Percentiles rank a stretch among this genome's conserved stretches.
phyloP scores from a whole-genome alignment of 1,139 yeast genomes.

The Geotrichum cucujoidarum region DNA sequence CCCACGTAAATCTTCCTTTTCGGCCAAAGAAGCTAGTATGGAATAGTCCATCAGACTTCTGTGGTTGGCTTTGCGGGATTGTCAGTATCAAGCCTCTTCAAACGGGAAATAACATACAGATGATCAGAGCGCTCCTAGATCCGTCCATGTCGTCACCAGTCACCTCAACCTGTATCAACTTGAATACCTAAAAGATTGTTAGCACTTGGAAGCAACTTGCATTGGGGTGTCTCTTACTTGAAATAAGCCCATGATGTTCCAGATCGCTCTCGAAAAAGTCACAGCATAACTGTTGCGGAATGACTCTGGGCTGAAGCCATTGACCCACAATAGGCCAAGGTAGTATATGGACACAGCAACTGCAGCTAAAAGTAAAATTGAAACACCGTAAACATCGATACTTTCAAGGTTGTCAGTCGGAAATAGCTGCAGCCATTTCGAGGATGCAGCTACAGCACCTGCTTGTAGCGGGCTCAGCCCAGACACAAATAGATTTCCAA shows the following conservation, averaged over 20 bases:
- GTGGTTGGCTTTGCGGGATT: constrained; percentile 46
- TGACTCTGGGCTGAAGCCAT: background rate
- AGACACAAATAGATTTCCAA: background rate
- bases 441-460: background rate
- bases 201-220: background rate
- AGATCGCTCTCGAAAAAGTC: background rate
- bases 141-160: constrained; percentile 19
- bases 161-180: constrained; percentile 12
- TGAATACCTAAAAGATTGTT: constrained; percentile 8
- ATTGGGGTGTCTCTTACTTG: background rate
- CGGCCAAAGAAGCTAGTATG: constrained; percentile 46
- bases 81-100: background rate
- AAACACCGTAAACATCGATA: background rate
- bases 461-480: background rate
- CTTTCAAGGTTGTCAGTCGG: background rate
- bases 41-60: constrained; percentile 52
- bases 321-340: background rate
- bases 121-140: constrained; percentile 16
- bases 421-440: background rate
- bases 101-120: constrained; percentile 11
- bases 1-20: constrained; percentile 24
- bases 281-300: background rate
- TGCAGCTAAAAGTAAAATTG: background rate
- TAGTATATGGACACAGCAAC: background rate
- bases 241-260: constrained; percentile 4